Evolutionary conservation across 495 filamentous ascomycete genomes (phyloP).

Genomic region (Aspergillus homomorphus): DNA sequence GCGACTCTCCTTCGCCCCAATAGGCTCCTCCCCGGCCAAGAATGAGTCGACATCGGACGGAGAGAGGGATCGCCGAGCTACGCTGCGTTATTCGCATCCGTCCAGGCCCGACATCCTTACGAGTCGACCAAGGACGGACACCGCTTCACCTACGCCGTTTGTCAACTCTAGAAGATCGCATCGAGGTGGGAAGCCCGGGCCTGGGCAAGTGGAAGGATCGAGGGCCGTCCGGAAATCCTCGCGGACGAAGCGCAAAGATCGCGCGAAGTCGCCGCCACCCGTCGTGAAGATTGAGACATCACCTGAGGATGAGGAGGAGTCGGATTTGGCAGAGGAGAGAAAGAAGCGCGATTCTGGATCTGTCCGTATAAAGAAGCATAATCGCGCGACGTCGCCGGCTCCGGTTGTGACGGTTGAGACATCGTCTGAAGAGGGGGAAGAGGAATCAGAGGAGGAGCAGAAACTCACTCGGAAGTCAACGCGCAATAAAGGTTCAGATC

Average conservation of each 20-base stretch:
- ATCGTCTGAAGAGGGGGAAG: background rate
- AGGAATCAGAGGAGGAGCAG: background rate
- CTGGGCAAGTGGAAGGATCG: background rate
- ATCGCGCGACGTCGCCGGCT: background rate
- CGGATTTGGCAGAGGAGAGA: no score
- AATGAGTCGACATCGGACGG: conserved; percentile 10
- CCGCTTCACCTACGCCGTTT: conserved; percentile 4
- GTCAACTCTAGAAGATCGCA: conserved; percentile 3
- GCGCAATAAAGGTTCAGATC: background rate
- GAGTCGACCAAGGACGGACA: conserved; percentile 1
- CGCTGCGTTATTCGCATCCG: conserved; percentile 38
- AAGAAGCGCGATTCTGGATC: no score
- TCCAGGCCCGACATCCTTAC: conserved; percentile 29
- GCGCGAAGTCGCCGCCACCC: background rate
- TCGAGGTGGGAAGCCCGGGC: background rate
- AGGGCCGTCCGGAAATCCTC: background rate
- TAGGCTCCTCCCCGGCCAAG: conserved; percentile 20
- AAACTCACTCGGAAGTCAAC: background rate
- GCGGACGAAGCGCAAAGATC: background rate
- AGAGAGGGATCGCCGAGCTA: conserved; percentile 31
- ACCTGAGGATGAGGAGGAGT: background rate
- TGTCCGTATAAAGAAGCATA: no score
- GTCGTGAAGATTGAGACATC: background rate
- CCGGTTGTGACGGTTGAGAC: conserved; percentile 9
- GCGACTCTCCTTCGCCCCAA: conserved; percentile 42